Evolutionary conservation across 495 filamentous ascomycete genomes (phyloP).

Genomic region (Penicillium herquei): DNA sequence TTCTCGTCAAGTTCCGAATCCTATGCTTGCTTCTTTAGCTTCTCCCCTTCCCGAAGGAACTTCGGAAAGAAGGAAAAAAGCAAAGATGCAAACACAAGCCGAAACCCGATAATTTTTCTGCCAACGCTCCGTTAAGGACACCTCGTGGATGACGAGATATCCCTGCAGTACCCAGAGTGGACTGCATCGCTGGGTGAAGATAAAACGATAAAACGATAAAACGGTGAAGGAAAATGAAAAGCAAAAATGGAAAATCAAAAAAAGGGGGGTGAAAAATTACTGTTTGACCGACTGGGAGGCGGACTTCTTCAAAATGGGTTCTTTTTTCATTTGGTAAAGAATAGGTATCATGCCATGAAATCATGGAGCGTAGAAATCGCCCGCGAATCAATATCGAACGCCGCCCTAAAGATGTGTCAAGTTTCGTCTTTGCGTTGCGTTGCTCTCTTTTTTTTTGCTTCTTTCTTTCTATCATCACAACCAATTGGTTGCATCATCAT

Average conservation of each 20-base stretch:
- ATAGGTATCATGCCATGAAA: slow-evolving; percentile 31
- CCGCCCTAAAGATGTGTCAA: slow-evolving; percentile 15
- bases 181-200: slow-evolving; percentile 61
- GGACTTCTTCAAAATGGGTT: slow-evolving; percentile 8
- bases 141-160: slow-evolving; percentile 51
- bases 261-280: slow-evolving; percentile 3
- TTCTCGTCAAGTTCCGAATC: slow-evolving; percentile 41
- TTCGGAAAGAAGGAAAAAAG: slow-evolving; percentile 23
- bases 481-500: slow-evolving; percentile 11
- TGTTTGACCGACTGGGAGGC: slow-evolving; percentile 8
- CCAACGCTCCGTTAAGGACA: slow-evolving; percentile 76
- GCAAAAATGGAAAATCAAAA: slow-evolving; percentile 2
- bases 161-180: slow-evolving; percentile 65
- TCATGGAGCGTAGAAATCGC: slow-evolving; percentile 17
- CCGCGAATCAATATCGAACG: slow-evolving; percentile 28
- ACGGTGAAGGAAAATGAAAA: slow-evolving; percentile 7
- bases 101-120: slow-evolving; percentile 50
- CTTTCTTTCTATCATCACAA: slow-evolving; percentile 15
- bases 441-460: slow-evolving; percentile 5
- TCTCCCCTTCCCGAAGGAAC: background rate
- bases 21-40: background rate
- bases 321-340: slow-evolving; percentile 12
- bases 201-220: too few species aligned
- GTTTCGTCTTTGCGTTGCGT: background rate
- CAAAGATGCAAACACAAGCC: slow-evolving; percentile 11